These are phyloP conservation scores for Datura wrightii DNA, from an alignment of 257 asterid genomes.

Conservation along the genomic window DNA sequence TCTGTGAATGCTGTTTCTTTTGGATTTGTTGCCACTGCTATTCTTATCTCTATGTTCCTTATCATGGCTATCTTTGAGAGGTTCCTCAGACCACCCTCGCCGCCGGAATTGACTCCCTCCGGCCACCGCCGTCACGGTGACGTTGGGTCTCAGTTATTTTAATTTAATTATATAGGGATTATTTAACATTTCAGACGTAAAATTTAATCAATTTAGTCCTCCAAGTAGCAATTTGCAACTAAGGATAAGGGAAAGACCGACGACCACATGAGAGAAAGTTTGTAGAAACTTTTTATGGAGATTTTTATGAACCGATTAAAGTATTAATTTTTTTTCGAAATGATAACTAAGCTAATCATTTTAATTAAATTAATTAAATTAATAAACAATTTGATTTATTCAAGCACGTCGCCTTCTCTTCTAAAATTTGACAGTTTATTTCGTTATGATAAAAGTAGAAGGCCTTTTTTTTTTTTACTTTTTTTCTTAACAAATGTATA, in stretches of 20 bases:
- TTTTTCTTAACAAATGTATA: neutral
- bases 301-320: too few relatives aligned
- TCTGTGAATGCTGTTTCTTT: conserved; percentile 88
- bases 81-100: conserved; percentile 68
- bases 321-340: too few relatives aligned
- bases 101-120: conserved; percentile 60
- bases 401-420: too few relatives aligned
- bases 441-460: neutral
- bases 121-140: conserved; percentile 48
- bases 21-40: conserved; percentile 95
- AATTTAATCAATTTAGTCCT: neutral
- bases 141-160: conserved; percentile 57
- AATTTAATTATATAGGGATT: neutral
- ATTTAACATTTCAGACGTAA: neutral
- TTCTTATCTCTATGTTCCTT: conserved; percentile 90
- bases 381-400: too few relatives aligned
- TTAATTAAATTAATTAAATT: too few relatives aligned
- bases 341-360: too few relatives aligned
- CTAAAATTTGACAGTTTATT: neutral
- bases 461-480: too few relatives aligned
- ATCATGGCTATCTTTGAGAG: conserved; percentile 92
- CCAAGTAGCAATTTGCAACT: neutral
- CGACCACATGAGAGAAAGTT: too few relatives aligned
- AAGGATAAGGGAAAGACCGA: neutral
- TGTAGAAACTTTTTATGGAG: too few relatives aligned